Percentiles rank a stretch among this genome's conserved stretches.
These are phyloP conservation scores for Dentipellis fragilis DNA, from an alignment of 768 basidiomycete species.

Conservation along the genomic window DNA sequence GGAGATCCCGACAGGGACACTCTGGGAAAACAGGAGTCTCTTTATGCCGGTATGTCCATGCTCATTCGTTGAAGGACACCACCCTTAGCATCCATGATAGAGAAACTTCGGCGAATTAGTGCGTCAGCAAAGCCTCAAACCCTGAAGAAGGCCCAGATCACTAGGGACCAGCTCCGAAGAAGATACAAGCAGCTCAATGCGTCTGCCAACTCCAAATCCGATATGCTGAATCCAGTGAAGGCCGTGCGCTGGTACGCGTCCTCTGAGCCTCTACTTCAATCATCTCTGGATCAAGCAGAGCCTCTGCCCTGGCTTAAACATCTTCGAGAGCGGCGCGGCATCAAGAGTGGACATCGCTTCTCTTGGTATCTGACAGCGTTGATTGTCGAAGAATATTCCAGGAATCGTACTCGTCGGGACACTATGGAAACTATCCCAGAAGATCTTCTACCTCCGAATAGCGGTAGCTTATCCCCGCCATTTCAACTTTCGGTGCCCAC, in stretches of 20 bases:
- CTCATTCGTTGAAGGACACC: not conserved
- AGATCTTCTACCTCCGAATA: constrained; percentile 15
- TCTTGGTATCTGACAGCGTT: constrained; percentile 61
- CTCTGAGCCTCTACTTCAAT: constrained; percentile 35
- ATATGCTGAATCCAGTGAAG: constrained; percentile 34
- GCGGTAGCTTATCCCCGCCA: not conserved
- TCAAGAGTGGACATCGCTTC: constrained; percentile 25
- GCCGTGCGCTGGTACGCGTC: constrained; percentile 53
- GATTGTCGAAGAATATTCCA: constrained; percentile 56
- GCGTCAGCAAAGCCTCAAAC: constrained; percentile 41
- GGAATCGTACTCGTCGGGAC: constrained; percentile 26
- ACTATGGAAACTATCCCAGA: constrained; percentile 38
- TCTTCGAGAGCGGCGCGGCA: constrained; percentile 36
- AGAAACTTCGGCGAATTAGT: constrained; percentile 47
- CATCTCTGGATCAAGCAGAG: constrained; percentile 53
- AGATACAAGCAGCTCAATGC: constrained; percentile 50
- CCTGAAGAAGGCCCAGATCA: constrained; percentile 52
- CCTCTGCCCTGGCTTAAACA: constrained; percentile 71
- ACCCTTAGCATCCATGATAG: constrained; percentile 23
- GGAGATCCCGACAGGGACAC: constrained; percentile 30
- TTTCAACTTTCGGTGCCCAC: not conserved
- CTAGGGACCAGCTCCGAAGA: constrained; percentile 52
- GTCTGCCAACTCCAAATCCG: constrained; percentile 22
- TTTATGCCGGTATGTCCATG: constrained; percentile 39
- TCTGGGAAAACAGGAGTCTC: constrained; percentile 49